Evolutionary conservation across 495 filamentous ascomycete species (phyloP).

Genomic region (Penicillium diatomitis): DNA sequence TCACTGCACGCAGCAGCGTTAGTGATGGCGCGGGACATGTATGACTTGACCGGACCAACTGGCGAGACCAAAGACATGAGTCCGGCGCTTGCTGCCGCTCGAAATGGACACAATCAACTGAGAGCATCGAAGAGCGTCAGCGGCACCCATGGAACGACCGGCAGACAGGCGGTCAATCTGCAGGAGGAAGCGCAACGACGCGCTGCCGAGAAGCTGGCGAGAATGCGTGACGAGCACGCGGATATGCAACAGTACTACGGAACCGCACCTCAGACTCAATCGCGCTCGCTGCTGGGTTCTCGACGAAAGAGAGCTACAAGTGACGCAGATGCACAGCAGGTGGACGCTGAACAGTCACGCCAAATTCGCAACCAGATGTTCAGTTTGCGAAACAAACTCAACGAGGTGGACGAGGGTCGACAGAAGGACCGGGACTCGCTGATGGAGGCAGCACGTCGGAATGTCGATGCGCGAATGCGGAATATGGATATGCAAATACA

Average conservation of each 20-base stretch:
- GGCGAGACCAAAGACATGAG: conserved; percentile 12
- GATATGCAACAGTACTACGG: conserved; percentile 69
- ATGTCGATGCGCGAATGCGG: conserved; percentile 68
- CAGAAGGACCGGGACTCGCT: conserved; percentile 63
- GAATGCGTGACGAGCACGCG: conserved; percentile 62
- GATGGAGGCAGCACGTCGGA: conserved; percentile 71
- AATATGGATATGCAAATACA: conserved; percentile 73
- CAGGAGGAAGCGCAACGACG: conserved; percentile 80
- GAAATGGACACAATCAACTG: conserved; percentile 28
- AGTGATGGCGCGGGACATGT: conserved; percentile 84
- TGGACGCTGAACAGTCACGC: conserved; percentile 59
- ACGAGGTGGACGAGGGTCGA: conserved; percentile 65
- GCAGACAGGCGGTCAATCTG: conserved; percentile 49
- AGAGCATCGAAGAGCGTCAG: conserved; percentile 26
- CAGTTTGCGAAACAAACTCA: conserved; percentile 56
- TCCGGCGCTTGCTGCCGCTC: conserved; percentile 29
- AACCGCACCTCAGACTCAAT: conserved; percentile 33
- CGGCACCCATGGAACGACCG: conserved; percentile 20
- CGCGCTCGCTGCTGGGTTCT: conserved; percentile 45
- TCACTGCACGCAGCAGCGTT: conserved; percentile 71
- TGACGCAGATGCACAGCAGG: conserved; percentile 50
- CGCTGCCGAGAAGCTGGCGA: conserved; percentile 72
- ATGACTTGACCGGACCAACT: conserved; percentile 47
- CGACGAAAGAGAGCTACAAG: conserved; percentile 59
- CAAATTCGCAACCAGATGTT: conserved; percentile 76